Evolutionary conservation across 768 basidiomycete genomes (phyloP).

Genomic region (Roridomyces roridus): DNA sequence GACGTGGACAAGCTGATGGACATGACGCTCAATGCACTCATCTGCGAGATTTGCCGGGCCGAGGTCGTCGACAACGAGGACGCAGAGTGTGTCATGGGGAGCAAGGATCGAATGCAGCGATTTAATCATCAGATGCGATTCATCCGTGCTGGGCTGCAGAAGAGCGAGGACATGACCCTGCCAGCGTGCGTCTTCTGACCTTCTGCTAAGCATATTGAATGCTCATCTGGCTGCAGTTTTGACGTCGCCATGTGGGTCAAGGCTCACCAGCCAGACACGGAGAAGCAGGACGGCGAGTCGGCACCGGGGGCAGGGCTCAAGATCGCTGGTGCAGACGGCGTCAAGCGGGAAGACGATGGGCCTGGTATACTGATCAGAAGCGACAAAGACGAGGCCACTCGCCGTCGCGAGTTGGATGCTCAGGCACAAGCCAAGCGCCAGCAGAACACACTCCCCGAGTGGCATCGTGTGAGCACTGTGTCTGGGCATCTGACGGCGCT

Average conservation of each 20-base stretch:
- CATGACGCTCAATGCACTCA: slow-evolving; percentile 64
- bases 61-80: slow-evolving; percentile 94
- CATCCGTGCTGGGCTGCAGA: slow-evolving; percentile 86
- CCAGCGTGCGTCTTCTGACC: slow-evolving; percentile 68
- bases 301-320: slow-evolving; percentile 65
- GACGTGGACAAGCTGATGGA: slow-evolving; percentile 89
- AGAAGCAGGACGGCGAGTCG: slow-evolving; percentile 61
- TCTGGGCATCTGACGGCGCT: slow-evolving; percentile 90
- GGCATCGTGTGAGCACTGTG: slow-evolving; percentile 97
- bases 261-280: slow-evolving; percentile 68
- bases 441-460: slow-evolving; percentile 91
- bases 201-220: not conserved
- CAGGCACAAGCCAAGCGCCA: slow-evolving; percentile 85
- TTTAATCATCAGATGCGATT: slow-evolving; percentile 92
- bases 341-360: slow-evolving; percentile 70
- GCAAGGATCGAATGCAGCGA: slow-evolving; percentile 94
- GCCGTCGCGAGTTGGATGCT: slow-evolving; percentile 74
- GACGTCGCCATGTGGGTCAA: slow-evolving; percentile 87
- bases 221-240: slow-evolving; percentile 53
- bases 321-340: slow-evolving; percentile 73
- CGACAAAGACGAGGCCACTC: slow-evolving; percentile 85
- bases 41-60: slow-evolving; percentile 87
- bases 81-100: slow-evolving; percentile 81
- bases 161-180: slow-evolving; percentile 86
- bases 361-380: slow-evolving; percentile 87